Evolutionary conservation across 352 stramenopile species (phyloP), one percentile per base, ranked within the genome.

Genomic region (Phytophthora uliginosa): DNA sequence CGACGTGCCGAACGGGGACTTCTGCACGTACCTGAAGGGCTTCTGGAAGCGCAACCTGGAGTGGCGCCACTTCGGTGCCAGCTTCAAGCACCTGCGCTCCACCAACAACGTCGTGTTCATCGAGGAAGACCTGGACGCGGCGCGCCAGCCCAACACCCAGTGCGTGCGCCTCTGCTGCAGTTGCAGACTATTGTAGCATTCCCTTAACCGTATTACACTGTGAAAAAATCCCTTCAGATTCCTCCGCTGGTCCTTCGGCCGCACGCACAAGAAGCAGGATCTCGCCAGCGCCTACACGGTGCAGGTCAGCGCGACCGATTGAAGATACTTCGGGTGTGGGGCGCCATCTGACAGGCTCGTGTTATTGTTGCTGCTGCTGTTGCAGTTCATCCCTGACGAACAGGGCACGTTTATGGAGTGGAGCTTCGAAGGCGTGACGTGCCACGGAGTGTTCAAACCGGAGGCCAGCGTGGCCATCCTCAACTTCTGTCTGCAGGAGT

Each of bases 41-140:
- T 92, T 89, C 65, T 95, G 88, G 88, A 95, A 95, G 76, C 83
- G 88, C 60, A 95, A 93, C 53, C 72, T 95, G 26, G 86, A 95
- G 72, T 95, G 88, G 88, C 81, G 81, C 8, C 84, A 91, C 72
- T 95, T 95, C 63, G 88, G 88, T 22, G 68, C 64, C 33, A 90
- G 82, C 47, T 95, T 94, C 76, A 88, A 91, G 78, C 86, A 94
- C 71, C 50, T 95, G 60, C 88, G 88, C 59, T 84, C 86, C 56
- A 92, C 83, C 52, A 95, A 95, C 76, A 95, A 93, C 76, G 82
- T 95, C 59, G 88, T 95, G 31, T 69, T 85, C 54, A 93, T 95
- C 68, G 88, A 95, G 59, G 88, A 95, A 50, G 88, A 95, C 55
- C 59, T 74, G 26, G 76, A 91, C 18, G 88, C 88, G 0, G 88